phyloP scores from a whole-genome alignment of 2,329 filamentous ascomycete genomes.

The Colletotrichum cereale region DNA sequence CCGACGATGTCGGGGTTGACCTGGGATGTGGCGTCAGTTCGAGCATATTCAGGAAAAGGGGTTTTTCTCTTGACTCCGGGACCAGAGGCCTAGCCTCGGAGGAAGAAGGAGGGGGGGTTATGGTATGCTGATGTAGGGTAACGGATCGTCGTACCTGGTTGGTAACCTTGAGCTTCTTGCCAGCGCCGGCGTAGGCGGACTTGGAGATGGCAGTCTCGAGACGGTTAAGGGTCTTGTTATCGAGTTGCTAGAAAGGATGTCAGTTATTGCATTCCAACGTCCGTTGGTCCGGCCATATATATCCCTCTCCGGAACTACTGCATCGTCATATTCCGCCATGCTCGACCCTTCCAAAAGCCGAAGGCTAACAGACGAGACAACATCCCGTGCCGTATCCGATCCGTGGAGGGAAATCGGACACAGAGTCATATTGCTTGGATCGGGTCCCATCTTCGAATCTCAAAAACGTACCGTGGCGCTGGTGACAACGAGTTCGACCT shows the following conservation, averaged over 20 bases:
- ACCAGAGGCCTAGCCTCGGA: not conserved
- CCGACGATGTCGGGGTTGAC: constrained; percentile 96
- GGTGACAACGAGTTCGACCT: constrained; percentile 93
- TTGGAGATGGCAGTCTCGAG: constrained; percentile 91
- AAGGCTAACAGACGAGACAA: not conserved
- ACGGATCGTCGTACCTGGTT: constrained; percentile 73
- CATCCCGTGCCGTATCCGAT: not conserved
- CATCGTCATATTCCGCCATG: not conserved
- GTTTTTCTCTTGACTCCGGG: not conserved
- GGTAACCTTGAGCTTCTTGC: constrained; percentile 98
- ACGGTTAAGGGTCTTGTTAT: constrained; percentile 85
- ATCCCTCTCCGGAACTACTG: not conserved
- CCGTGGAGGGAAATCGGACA: not conserved
- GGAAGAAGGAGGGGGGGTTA: not conserved
- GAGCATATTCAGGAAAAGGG: not conserved
- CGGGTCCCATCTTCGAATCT: not conserved
- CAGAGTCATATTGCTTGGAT: not conserved
- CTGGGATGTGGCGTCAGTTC: constrained; percentile 55
- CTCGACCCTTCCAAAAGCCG: not conserved
- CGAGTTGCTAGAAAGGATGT: constrained; percentile 74
- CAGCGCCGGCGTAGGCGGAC: constrained; percentile 87
- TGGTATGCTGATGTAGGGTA: constrained; percentile 38
- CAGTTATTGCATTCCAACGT: constrained; percentile 36
- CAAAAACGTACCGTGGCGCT: constrained; percentile 80
- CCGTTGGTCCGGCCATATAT: not conserved